Conservation (phyloP, 78 protist genomes). For the Guillardia theta region DNA sequence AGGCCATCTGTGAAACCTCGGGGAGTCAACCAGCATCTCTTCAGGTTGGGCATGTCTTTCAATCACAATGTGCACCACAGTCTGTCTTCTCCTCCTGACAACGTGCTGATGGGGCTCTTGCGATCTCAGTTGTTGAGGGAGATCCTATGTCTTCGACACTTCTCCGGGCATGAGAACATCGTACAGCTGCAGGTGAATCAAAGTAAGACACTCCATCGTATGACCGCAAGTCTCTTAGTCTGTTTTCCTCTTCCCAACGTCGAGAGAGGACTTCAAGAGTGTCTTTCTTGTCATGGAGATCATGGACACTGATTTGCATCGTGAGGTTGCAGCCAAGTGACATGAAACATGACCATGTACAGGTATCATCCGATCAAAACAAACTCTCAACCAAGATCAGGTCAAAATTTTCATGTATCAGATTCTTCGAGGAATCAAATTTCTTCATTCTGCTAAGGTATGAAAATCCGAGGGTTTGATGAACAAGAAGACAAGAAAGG, state of each 20-base stretch:
- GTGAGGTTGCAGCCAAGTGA: background rate
- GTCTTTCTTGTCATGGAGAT: background rate
- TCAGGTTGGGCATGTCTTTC: too few species aligned
- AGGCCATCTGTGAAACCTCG: too few species aligned
- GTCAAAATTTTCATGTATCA: background rate
- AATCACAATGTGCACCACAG: too few species aligned
- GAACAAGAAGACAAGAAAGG: too few species aligned
- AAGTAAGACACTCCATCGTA: too few species aligned
- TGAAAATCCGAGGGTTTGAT: background rate
- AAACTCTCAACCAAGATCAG: background rate
- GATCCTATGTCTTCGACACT: background rate
- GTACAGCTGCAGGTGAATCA: background rate
- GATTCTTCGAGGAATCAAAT: background rate
- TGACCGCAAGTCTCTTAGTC: background rate
- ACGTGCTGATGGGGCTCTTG: too few species aligned
- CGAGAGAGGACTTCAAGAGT: background rate
- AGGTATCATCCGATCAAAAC: background rate
- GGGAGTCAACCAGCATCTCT: too few species aligned
- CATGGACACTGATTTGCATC: conserved; percentile 2
- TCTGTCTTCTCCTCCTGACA: too few species aligned
- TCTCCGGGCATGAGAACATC: background rate
- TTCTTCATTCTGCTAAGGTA: background rate
- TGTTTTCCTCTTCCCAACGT: background rate
- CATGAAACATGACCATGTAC: background rate
- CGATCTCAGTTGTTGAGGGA: background rate